Conservation (phyloP, 495 filamentous ascomycete genomes). For the Penicillium cinerascens region DNA sequence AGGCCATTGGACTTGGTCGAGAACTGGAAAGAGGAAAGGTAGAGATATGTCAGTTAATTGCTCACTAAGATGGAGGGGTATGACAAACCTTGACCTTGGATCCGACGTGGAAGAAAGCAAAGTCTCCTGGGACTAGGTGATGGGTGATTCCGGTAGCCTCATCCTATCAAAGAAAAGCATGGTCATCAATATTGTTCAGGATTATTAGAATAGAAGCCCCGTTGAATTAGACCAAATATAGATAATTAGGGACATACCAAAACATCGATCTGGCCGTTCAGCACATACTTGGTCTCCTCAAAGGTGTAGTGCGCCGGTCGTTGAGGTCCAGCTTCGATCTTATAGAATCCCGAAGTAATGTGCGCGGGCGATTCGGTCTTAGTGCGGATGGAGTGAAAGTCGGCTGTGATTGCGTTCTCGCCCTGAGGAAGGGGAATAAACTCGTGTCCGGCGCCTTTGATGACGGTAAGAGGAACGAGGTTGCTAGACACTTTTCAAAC, state of each 20-base stretch:
- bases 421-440: constrained; percentile 28
- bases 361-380: constrained; percentile 26
- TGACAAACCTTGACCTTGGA: constrained; percentile 30
- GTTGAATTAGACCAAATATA: neutral
- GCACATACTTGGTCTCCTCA: constrained; percentile 32
- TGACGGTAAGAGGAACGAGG: constrained; percentile 28
- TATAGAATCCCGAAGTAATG: constrained; percentile 33
- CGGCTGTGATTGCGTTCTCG: constrained; percentile 28
- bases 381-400: constrained; percentile 32
- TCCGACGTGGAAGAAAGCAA: constrained; percentile 34
- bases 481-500: constrained; percentile 20
- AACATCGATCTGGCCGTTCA: constrained; percentile 31
- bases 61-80: neutral
- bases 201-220: neutral
- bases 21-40: constrained; percentile 17
- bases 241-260: constrained; percentile 16
- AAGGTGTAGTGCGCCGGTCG: constrained; percentile 26
- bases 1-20: constrained; percentile 31
- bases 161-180: constrained; percentile 13
- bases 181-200: neutral
- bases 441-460: constrained; percentile 33
- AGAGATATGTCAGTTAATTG: constrained; percentile 5
- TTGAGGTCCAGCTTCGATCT: constrained; percentile 29
- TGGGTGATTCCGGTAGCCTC: constrained; percentile 33
- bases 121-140: constrained; percentile 30